phyloP scores from a whole-genome alignment of 108 stramenopile species.

The Pseudonitzschia delicatissima region DNA sequence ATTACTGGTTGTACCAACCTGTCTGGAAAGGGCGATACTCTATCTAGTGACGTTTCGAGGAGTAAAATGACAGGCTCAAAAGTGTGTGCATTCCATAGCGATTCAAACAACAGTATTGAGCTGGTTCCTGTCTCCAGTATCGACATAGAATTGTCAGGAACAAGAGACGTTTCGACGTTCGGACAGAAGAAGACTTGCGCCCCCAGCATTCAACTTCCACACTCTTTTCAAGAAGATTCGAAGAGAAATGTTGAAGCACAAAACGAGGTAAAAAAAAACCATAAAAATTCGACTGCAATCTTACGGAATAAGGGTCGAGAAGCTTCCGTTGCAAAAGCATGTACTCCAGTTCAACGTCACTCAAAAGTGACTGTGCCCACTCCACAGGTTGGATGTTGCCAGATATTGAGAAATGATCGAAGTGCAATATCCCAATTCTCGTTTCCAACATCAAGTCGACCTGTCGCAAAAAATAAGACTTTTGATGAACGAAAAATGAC shows the following conservation, averaged over 20 bases:
- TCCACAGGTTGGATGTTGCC: slow-evolving; percentile 14
- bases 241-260: no score
- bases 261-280: not conserved
- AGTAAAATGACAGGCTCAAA: not conserved
- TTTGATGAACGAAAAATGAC: not conserved
- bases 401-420: not conserved
- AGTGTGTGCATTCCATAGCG: not conserved
- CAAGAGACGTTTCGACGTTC: slow-evolving; percentile 28
- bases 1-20: not conserved
- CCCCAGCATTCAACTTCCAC: slow-evolving; percentile 17
- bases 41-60: not conserved
- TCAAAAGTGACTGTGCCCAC: not conserved
- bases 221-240: no score
- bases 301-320: not conserved
- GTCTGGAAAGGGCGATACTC: not conserved
- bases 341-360: slow-evolving; percentile 7
- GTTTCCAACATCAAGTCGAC: slow-evolving; percentile 1
- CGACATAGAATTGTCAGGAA: slow-evolving; percentile 28
- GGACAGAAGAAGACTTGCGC: slow-evolving; percentile 19
- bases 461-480: not conserved
- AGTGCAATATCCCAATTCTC: not conserved
- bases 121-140: slow-evolving; percentile 23
- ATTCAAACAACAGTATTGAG: slow-evolving; percentile 2
- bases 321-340: not conserved
- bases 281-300: not conserved